phyloP scores from a whole-genome alignment of 352 stramenopile species.

The Ophiocytium majus region DNA sequence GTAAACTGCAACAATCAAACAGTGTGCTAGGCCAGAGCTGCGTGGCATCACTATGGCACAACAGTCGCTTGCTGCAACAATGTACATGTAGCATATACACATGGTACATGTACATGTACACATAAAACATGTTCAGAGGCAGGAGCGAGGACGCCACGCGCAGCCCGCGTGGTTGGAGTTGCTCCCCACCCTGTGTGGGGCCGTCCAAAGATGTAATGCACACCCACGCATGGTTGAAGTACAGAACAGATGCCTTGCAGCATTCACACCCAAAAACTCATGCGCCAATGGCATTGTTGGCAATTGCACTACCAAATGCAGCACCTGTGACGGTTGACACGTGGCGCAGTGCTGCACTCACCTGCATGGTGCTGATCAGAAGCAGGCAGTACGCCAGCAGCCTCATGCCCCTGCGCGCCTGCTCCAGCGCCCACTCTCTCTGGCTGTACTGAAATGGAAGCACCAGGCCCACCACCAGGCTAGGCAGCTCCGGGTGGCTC shows the following conservation, averaged over 20 bases:
- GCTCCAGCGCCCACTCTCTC: neutral
- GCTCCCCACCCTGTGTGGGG: too few species aligned
- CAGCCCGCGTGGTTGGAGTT: neutral
- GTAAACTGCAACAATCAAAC: too few species aligned
- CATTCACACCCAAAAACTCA: constrained; percentile 11
- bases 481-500: neutral
- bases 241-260: neutral
- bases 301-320: too few species aligned
- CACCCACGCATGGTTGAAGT: neutral
- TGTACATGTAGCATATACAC: neutral
- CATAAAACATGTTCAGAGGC: constrained; percentile 5
- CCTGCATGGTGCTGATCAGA: constrained; percentile 24
- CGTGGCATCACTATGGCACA: neutral
- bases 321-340: too few species aligned
- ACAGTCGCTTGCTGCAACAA: neutral
- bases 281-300: too few species aligned
- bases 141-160: neutral
- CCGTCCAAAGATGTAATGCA: constrained; percentile 7
- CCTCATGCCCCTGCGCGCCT: neutral
- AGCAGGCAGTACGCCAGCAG: constrained; percentile 21
- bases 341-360: too few species aligned
- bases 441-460: neutral
- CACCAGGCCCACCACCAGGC: neutral
- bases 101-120: neutral
- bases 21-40: too few species aligned